Base-by-base conservation (phyloP, 352 stramenopile genomes). In the Phytophthora pistaciae region DNA sequence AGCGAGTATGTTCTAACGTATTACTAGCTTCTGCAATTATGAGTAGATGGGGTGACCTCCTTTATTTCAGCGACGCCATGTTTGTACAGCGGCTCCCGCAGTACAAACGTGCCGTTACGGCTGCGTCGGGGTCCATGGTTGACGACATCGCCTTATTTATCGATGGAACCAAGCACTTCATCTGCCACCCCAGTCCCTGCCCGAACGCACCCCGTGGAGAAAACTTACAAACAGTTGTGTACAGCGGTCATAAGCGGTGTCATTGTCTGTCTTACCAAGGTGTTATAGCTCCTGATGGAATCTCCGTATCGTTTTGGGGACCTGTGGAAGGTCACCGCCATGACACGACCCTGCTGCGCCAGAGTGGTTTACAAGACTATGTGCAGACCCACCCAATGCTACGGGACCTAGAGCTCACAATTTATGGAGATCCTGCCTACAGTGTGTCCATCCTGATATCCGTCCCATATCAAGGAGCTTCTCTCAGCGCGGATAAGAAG, bases 401-500 rank as follows among this genome's bases (percentile, higher is more conserved):
- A 54, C 56, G 21, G 23, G 50, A 52, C 13, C 40, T 63, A 3
- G 56, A 63, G 14, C 54, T 63, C 14, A 42, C 33, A 16, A 54
- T 63, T 63, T 63, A 63, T 44, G 56, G 38, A n/a, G 56, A 54
- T 40, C 36, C 56, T 40, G 56, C 56, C 9, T 61, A 61, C 21
- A 60, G 40, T 20, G 40, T 48, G 3, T 20, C 40, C 13, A 13
- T 20, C n/a, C 8, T 48, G 8, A 48, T 48, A 48, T 48, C 40
- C 14, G 40, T 48, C n/a, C 40, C 40, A 0, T 48, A 48, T 6
- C 40, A 48, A 20, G 40, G 16, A 20, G 40, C 40, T 13, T 48
- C 40, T 13, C 40, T 48, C 16, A 48, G 16, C 14, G 1, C 40
- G 16, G 40, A 48, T 18, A 48, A 20, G 40, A 48, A 48, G 14